A percentile compares a stretch with the other conserved stretches of the same genome.
Evolutionary conservation across 2,329 filamentous ascomycete species (phyloP).

Genomic region (Colletotrichum cordylinicola): DNA sequence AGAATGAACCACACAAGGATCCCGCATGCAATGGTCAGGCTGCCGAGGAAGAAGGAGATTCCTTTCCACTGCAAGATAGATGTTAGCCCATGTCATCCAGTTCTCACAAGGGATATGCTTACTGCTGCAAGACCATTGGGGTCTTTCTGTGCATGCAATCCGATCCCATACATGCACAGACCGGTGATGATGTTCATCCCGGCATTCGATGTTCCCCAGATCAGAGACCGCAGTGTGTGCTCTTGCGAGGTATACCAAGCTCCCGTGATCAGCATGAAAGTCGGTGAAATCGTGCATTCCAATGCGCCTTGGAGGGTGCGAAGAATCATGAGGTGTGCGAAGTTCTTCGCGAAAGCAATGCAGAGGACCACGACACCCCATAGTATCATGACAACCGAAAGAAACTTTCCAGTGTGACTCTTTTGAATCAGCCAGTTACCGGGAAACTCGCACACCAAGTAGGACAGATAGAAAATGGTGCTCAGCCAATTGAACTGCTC

Average conservation of each 20-base stretch:
- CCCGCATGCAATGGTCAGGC: conserved; percentile 28
- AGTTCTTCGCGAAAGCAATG: conserved; percentile 33
- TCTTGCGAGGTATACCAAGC: conserved; percentile 37
- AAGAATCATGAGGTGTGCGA: conserved; percentile 32
- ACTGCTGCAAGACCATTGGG: background rate
- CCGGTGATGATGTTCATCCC: conserved; percentile 36
- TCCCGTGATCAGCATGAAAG: conserved; percentile 36
- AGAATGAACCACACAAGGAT: conserved; percentile 31
- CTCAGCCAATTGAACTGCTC: conserved; percentile 35
- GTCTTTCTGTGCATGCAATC: conserved; percentile 21
- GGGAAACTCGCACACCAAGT: conserved; percentile 31
- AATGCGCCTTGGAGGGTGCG: conserved; percentile 32
- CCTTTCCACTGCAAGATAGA: conserved; percentile 25
- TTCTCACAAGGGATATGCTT: rapidly evolving
- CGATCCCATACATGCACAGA: conserved; percentile 33
- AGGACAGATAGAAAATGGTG: conserved; percentile 34
- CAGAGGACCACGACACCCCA: conserved; percentile 36
- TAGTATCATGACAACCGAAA: conserved; percentile 38
- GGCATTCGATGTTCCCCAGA: conserved; percentile 37
- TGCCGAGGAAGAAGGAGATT: conserved; percentile 34
- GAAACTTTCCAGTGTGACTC: conserved; percentile 35
- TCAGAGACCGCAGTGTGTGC: conserved; percentile 32
- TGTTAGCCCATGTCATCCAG: background rate
- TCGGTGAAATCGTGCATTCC: conserved; percentile 34
- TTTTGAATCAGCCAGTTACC: conserved; percentile 26